Evolutionary conservation across 2,329 filamentous ascomycete species (phyloP).

Genomic region (Tympanopsis confertula): DNA sequence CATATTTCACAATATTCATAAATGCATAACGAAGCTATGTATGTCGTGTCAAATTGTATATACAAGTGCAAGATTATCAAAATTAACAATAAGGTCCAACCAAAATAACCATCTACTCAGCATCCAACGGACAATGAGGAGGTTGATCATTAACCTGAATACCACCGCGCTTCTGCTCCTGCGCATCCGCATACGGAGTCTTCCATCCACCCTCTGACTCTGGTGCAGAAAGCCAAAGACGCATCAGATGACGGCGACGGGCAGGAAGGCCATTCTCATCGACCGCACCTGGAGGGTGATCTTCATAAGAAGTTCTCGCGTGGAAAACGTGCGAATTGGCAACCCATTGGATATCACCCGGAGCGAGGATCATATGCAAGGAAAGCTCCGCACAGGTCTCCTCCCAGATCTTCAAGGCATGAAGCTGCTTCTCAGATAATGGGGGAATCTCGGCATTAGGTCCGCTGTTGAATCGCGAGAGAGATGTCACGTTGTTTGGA

Average conservation of each 20-base stretch:
- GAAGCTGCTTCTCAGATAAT: conserved; percentile 55
- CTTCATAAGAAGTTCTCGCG: conserved; percentile 69
- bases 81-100: no score
- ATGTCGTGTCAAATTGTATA: no score
- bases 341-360: conserved; percentile 84
- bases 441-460: conserved; percentile 62
- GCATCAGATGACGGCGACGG: conserved; percentile 67
- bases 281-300: conserved; percentile 53
- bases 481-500: conserved; percentile 72
- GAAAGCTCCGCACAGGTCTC: conserved; percentile 62
- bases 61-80: no score
- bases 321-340: conserved; percentile 73
- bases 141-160: conserved; percentile 76
- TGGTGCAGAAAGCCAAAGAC: conserved; percentile 74
- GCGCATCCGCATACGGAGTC: conserved; percentile 68
- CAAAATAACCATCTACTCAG: conserved; percentile 40
- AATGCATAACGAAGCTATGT: no score
- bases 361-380: conserved; percentile 75
- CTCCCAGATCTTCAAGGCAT: conserved; percentile 61
- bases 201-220: conserved; percentile 77
- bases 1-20: no score
- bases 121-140: conserved; percentile 65
- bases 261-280: conserved; percentile 50
- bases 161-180: conserved; percentile 77
- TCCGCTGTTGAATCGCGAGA: conserved; percentile 65